Conservation (phyloP, 768 basidiomycete genomes). For the Boletellus sp. region DNA sequence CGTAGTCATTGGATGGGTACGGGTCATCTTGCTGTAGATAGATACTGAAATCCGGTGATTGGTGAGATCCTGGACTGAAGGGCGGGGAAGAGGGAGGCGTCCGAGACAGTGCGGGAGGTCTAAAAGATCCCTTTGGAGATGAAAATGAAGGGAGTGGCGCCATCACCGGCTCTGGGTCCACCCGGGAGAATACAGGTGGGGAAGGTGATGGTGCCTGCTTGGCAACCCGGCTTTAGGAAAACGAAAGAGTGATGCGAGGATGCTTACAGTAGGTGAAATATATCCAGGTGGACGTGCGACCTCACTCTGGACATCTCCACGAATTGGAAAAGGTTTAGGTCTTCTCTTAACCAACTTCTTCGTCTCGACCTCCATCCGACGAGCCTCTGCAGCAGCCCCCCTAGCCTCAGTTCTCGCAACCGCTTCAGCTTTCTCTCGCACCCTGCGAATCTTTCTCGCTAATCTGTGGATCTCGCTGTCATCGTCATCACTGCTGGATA, state of each 20-base stretch:
- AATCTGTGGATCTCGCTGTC: constrained; percentile 32
- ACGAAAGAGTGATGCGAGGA: background rate
- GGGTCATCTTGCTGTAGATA: constrained; percentile 16
- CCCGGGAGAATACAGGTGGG: constrained; percentile 3
- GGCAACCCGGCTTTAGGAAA: background rate
- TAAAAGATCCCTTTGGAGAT: constrained; percentile 1
- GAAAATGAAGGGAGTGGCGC: constrained; percentile 4
- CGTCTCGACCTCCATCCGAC: constrained; percentile 6
- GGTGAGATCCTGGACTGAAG: background rate
- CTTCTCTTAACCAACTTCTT: constrained; percentile 18
- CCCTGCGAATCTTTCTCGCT: constrained; percentile 33
- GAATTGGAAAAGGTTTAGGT: constrained; percentile 28
- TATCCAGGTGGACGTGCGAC: background rate
- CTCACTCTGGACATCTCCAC: background rate
- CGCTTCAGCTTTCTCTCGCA: constrained; percentile 24
- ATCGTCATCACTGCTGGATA: constrained; percentile 43
- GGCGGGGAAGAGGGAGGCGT: constrained; percentile 10
- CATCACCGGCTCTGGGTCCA: constrained; percentile 12
- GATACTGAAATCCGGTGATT: constrained; percentile 12
- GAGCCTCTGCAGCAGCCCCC: constrained; percentile 15
- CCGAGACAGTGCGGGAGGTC: background rate
- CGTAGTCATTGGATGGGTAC: constrained; percentile 10
- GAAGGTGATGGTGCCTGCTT: constrained; percentile 10
- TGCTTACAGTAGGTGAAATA: constrained; percentile 12
- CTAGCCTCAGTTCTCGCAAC: constrained; percentile 16